Evolutionary conservation across 352 stramenopile genomes (phyloP).

Genomic region (Globisporangium cederbergense): DNA sequence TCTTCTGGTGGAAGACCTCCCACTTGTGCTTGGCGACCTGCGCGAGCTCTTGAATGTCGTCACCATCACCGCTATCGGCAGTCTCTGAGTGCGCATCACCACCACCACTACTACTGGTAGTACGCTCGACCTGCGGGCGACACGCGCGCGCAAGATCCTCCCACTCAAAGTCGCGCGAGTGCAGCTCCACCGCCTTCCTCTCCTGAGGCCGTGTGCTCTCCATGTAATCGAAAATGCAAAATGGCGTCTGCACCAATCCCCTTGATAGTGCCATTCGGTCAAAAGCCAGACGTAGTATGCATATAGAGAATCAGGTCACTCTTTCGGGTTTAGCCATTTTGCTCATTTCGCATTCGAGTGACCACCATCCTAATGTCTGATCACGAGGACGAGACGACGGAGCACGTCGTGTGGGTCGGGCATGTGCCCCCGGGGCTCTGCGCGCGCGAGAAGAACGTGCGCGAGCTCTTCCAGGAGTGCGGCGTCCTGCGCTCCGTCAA

Average conservation of each 20-base stretch:
- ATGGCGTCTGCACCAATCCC: neutral
- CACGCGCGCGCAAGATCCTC: constrained; percentile 59
- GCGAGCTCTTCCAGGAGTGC: constrained; percentile 44
- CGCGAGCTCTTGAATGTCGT: constrained; percentile 21
- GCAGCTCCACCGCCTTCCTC: constrained; percentile 47
- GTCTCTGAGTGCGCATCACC: neutral
- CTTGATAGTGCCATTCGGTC: neutral
- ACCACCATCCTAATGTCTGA: neutral
- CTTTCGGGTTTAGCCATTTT: too few species aligned
- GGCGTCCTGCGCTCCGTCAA: constrained; percentile 43
- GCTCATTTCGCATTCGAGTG: too few species aligned
- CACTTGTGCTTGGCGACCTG: constrained; percentile 63
- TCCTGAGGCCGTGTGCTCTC: constrained; percentile 7
- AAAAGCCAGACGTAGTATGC: too few species aligned
- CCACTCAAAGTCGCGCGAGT: constrained; percentile 81
- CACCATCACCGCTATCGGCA: neutral
- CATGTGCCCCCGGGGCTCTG: constrained; percentile 56
- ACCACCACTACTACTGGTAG: neutral
- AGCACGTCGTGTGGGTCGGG: constrained; percentile 48
- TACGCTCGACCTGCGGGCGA: constrained; percentile 15
- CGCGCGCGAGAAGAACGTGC: constrained; percentile 41
- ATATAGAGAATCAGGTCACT: too few species aligned
- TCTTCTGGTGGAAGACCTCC: constrained; percentile 73
- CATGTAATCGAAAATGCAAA: neutral
- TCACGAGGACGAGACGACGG: constrained; percentile 3